Base-by-base conservation (phyloP, 1,284 basidiomycete genomes). In the Moesziomyces sp. region DNA sequence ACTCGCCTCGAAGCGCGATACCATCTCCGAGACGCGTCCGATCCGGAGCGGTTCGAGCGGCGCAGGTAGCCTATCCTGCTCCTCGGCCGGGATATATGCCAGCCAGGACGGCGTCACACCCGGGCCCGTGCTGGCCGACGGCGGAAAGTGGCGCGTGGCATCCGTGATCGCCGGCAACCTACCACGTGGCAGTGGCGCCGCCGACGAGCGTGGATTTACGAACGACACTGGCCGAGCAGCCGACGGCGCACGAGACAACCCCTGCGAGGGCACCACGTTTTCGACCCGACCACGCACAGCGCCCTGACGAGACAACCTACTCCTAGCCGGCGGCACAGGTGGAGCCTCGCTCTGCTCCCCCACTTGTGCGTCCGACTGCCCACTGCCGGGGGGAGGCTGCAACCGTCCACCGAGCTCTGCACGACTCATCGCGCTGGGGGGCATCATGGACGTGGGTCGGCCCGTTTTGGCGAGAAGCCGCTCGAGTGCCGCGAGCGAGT, bases 91-190 rank as follows among this genome's bases (percentile, higher is more conserved):
- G 19, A 76, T 76, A 44, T 76, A 60, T n/a, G 62, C 55, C 9
- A 76, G 51, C 74, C 74, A 76, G 0, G 58, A 59, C 3, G 74
- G 74, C 21, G 66, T 60, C 5, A 52, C 62, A 1, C 53, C 59
- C 6, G 56, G 55, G 6, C 46, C 63, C 8, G 57, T 40, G n/a
- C 46, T 56, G 16, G 71, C 57, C 14, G 75, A 64, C 1, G 75
- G 77, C 16, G 77, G 79, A 52, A 80, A 80, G 38, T 80, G 79
- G 3, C 79, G 69, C 6, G 79, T 80, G 0, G 69, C 79, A 42
- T 77, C 77, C 34, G 79, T 80, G 52, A 80, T 71, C 19, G 69
- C 67, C 9, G 79, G 79, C 50, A 80, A 63, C 11, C 67, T 52
- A 24, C 71, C 76, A 1, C 65, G 65, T 13, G 79, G 79, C 18